Evolutionary conservation across 768 basidiomycete species (phyloP), one percentile per base, ranked within the genome.

Genomic region (Mycena vitilis): DNA sequence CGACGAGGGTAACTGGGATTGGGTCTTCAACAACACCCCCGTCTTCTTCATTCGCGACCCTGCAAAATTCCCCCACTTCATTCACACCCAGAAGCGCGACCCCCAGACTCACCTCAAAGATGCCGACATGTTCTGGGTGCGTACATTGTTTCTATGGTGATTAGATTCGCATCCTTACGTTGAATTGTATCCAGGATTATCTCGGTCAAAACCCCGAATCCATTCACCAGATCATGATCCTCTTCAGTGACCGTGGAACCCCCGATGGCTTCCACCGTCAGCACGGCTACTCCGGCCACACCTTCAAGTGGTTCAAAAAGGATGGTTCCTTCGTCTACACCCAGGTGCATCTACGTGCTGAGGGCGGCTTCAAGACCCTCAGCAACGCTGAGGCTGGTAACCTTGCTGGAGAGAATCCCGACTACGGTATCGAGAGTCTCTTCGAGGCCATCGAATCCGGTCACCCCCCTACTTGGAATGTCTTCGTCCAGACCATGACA

Each of bases 241-340:
- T 95, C 66, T 91, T 98, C 84, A 93, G 93, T n/a, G 96, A 98
- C 81, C 94, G 96, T 75, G 92, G 95, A 54, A 98, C 95, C 63
- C 96, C 97, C 68, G 91, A 90, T 80, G 95, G 89, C n/a, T 96
- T 83, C 82, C 90, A 93, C 80, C 83, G 90, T 69, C 84, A 89
- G 89, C 94, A 98, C 81, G 96, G 95, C 3, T 98, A 96, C 85
- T 94, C 93, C 57, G 94, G 96, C 18, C 95, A 98, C 86, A 91
- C 96, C 38, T 94, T 86, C 86, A 94, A 96, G 79, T 89, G 95
- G 80, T 85, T 93, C 80, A 95, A 95, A 81, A 88, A 84, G 1
- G 90, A 96, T 59, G 95, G 95, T 53, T 87, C 91, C 52, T 94
- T 91, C 77, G 88, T 90, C 42, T 99, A 98, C 78, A 88, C 90